Base-by-base conservation (phyloP, 257 asterid genomes). In the Anisodus acutangulus region DNA sequence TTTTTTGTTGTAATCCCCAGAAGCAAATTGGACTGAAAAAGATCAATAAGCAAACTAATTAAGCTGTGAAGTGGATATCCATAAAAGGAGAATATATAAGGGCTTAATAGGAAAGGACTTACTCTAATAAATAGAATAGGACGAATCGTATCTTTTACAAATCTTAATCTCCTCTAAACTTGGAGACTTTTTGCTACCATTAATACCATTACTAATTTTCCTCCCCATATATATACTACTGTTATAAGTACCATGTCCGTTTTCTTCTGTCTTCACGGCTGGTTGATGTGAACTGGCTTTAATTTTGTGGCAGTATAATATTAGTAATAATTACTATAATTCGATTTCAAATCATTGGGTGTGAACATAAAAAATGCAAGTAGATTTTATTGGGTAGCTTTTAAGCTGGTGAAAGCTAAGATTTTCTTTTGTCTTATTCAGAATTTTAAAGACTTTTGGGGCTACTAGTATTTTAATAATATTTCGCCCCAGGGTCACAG, bases 271-370 rank as follows among this genome's bases (percentile, higher is more conserved):
- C 89, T 82, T 86, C 84, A 86, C 63, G 80, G 66, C 79, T 72
- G 19, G 87, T 12, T 88, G 87, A 89, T 93, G 94, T 93, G 93
- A 91, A 90, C 94, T 86, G 92, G 89, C 91, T 49, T 49, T 71
- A 53, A 82, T 82, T 70, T 88, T 22, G 79, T 66, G 85, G 88
- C 85, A 78, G 78, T 85, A n/a, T 9, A 78, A 68, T 79, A 69
- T 83, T 80, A 71, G 84, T 41, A 81, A 59, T 79, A 59, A 85
- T 59, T 43, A 19, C 17, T 62, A 26, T 22, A 22, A 6, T 39
- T 31, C 22, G 2, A 35, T n/a, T 62, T 88, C 85, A 86, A 83
- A 57, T 53, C 84, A 78, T 86, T 85, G 17, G 49, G 86, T 87
- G 79, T 85, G 87, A 83, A 83, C 86, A 83, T 79, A 17, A 76